Evolutionary conservation across 495 filamentous ascomycete species (phyloP).

Genomic region (Chlorociboria aeruginascens): DNA sequence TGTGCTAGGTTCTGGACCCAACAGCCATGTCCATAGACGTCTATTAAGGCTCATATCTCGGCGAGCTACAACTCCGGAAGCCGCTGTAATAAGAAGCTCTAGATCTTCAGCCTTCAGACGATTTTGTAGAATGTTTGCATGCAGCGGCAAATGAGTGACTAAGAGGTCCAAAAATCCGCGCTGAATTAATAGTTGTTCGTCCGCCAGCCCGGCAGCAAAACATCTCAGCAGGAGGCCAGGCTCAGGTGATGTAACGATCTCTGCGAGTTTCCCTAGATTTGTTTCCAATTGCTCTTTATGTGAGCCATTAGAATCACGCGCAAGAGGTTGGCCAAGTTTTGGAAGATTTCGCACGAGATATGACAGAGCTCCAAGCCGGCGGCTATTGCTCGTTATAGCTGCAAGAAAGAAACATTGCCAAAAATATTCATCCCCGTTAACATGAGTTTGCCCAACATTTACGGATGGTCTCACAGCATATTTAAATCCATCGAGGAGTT

Average conservation of each 20-base stretch:
- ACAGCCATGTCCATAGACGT: conserved; percentile 89
- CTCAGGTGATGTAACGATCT: conserved; percentile 80
- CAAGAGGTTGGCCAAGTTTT: conserved; percentile 40
- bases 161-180: conserved; percentile 87
- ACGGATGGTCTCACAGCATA: conserved; percentile 40
- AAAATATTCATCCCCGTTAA: conserved; percentile 71
- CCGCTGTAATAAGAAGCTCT: conserved; percentile 68
- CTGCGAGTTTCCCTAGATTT: conserved; percentile 35
- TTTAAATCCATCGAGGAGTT: conserved; percentile 67
- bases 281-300: conserved; percentile 16
- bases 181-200: conserved; percentile 85
- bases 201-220: conserved; percentile 79
- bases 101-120: conserved; percentile 60
- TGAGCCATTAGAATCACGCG: conserved; percentile 1
- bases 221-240: conserved; percentile 82
- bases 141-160: conserved; percentile 82
- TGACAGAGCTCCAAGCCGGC: conserved; percentile 76
- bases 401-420: conserved; percentile 98
- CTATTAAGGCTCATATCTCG: conserved; percentile 95
- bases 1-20: conserved; percentile 63
- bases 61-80: conserved; percentile 69
- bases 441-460: conserved; percentile 38
- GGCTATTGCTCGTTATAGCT: conserved; percentile 72
- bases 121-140: conserved; percentile 68
- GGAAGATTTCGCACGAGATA: conserved; percentile 74